Evolutionary conservation across 208 protist species (phyloP).

Genomic region (Angomonas ambiguus): DNA sequence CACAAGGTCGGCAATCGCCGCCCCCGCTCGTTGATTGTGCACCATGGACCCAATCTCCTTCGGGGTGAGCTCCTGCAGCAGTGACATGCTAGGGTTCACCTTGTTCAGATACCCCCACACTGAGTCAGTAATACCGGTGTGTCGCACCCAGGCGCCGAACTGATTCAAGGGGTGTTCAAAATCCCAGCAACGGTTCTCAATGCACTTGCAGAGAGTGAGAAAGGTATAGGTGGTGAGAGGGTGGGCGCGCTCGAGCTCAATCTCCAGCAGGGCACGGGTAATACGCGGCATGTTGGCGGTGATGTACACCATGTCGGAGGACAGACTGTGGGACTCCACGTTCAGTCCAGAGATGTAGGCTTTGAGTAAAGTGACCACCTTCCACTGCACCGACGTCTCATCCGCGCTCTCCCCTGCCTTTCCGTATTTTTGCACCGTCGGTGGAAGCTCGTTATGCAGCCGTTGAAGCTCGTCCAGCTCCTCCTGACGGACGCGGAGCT

Average conservation of each 20-base stretch:
- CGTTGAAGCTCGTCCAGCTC: slow-evolving; percentile 93
- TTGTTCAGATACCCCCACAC: slow-evolving; percentile 69
- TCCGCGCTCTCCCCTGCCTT: slow-evolving; percentile 79
- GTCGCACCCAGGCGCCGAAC: slow-evolving; percentile 61
- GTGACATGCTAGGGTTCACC: slow-evolving; percentile 66
- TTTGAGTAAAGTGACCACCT: slow-evolving; percentile 97
- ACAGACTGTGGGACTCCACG: slow-evolving; percentile 89
- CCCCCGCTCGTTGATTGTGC: slow-evolving; percentile 77
- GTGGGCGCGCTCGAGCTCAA: slow-evolving; percentile 92
- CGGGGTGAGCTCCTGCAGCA: slow-evolving; percentile 73
- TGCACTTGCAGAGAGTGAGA: slow-evolving; percentile 89
- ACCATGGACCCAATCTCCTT: slow-evolving; percentile 85
- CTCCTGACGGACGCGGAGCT: slow-evolving; percentile 95
- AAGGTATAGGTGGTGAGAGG: slow-evolving; percentile 81
- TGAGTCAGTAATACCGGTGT: slow-evolving; percentile 70
- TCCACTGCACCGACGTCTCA: slow-evolving; percentile 89
- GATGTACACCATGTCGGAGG: slow-evolving; percentile 95
- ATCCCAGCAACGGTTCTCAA: slow-evolving; percentile 94
- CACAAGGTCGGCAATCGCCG: slow-evolving; percentile 78
- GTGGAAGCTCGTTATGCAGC: slow-evolving; percentile 60
- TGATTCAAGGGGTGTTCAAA: slow-evolving; percentile 90
- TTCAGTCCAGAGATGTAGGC: slow-evolving; percentile 89
- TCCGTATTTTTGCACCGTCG: slow-evolving; percentile 54
- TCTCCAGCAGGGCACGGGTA: slow-evolving; percentile 96
- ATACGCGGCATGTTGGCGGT: slow-evolving; percentile 96